These are phyloP conservation scores for Boletellus ananas DNA, from an alignment of 768 basidiomycete species.

Conservation along the genomic window DNA sequence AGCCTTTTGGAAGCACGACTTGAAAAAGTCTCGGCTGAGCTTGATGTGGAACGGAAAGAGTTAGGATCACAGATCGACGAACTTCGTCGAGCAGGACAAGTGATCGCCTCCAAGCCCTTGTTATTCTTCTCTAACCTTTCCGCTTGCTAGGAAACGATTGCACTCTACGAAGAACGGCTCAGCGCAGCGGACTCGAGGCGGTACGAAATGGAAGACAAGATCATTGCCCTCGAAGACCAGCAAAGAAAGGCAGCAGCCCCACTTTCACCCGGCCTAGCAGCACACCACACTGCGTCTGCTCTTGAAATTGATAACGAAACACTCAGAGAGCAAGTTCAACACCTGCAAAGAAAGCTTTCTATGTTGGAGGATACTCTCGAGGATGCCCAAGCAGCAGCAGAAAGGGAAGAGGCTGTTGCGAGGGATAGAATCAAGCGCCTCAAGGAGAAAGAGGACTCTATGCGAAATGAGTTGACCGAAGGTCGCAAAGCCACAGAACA, in stretches of 20 bases:
- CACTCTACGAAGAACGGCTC: slow-evolving; percentile 88
- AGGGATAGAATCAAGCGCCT: slow-evolving; percentile 62
- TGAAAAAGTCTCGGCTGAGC: slow-evolving; percentile 42
- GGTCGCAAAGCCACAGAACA: slow-evolving; percentile 64
- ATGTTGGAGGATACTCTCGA: slow-evolving; percentile 83
- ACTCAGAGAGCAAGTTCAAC: slow-evolving; percentile 83
- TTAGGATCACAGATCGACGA: slow-evolving; percentile 75
- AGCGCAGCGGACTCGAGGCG: slow-evolving; percentile 64
- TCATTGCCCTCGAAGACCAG: slow-evolving; percentile 56
- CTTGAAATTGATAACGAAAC: slow-evolving; percentile 94
- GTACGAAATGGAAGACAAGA: slow-evolving; percentile 72
- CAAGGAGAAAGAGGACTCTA: slow-evolving; percentile 68
- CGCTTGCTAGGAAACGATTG: slow-evolving; percentile 76
- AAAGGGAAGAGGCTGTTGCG: slow-evolving; percentile 65
- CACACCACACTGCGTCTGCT: slow-evolving; percentile 57
- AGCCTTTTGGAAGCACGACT: slow-evolving; percentile 47
- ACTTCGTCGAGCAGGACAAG: slow-evolving; percentile 84
- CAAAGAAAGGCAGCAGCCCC: slow-evolving; percentile 30
- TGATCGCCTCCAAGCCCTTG: slow-evolving; percentile 29
- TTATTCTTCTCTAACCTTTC: neutral
- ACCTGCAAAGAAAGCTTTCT: slow-evolving; percentile 74
- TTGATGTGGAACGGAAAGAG: slow-evolving; percentile 61
- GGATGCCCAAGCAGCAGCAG: slow-evolving; percentile 64
- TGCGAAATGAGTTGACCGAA: slow-evolving; percentile 67
- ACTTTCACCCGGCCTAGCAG: slow-evolving; percentile 33